These are phyloP conservation scores for Aphanomyces cochlioides DNA, from an alignment of 352 stramenopile species.

Conservation along the genomic window DNA sequence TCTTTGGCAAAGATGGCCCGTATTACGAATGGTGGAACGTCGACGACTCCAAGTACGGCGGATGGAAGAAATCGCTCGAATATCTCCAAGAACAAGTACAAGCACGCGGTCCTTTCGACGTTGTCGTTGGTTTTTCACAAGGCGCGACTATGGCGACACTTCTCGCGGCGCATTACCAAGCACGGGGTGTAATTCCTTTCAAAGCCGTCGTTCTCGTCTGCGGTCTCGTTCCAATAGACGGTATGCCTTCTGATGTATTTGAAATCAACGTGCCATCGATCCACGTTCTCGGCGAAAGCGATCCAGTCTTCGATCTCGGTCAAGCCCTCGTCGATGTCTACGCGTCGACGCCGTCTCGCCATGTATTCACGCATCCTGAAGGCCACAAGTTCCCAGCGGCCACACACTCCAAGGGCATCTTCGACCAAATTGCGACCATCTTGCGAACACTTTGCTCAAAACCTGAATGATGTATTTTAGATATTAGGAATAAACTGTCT, in stretches of 20 bases:
- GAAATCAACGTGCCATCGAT: constrained; percentile 40
- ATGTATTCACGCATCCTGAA: constrained; percentile 34
- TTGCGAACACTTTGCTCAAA: constrained; percentile 2
- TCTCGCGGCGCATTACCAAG: constrained; percentile 19
- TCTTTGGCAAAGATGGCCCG: constrained; percentile 30
- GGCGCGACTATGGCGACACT: constrained; percentile 34
- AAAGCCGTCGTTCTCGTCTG: constrained; percentile 26
- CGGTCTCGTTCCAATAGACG: constrained; percentile 8
- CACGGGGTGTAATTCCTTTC: neutral
- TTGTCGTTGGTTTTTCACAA: constrained; percentile 76
- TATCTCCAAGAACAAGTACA: constrained; percentile 44
- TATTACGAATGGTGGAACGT: constrained; percentile 35
- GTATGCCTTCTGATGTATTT: constrained; percentile 1
- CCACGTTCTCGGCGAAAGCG: constrained; percentile 57
- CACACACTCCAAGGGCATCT: constrained; percentile 32
- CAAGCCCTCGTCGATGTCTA: constrained; percentile 39
- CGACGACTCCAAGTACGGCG: constrained; percentile 3
- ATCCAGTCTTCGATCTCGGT: constrained; percentile 41
- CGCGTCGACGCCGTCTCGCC: constrained; percentile 23
- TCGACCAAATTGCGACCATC: constrained; percentile 32
- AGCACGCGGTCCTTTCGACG: constrained; percentile 56
- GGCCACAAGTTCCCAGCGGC: constrained; percentile 39
- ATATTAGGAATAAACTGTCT: too few relatives aligned
- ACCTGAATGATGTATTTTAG: neutral
- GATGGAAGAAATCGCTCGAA: constrained; percentile 29